phyloP scores from a whole-genome alignment of 768 basidiomycete species.

The Termitomyces sp. region DNA sequence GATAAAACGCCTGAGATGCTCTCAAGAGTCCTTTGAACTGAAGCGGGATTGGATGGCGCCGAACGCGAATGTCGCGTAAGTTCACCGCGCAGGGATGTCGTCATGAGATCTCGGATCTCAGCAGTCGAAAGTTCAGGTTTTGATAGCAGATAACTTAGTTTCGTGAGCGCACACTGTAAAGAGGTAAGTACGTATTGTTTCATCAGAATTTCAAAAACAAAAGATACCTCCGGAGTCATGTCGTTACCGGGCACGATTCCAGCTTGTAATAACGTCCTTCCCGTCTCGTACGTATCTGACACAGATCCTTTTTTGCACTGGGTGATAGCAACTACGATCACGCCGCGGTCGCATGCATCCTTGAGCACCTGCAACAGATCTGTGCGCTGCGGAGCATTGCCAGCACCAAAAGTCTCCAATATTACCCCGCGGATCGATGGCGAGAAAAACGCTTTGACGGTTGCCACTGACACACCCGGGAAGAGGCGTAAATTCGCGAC shows the following conservation, averaged over 20 bases:
- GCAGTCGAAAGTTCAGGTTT: slow-evolving; percentile 67
- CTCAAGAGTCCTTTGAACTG: slow-evolving; percentile 45
- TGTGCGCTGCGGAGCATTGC: slow-evolving; percentile 81
- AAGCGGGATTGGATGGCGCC: slow-evolving; percentile 35
- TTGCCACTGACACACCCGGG: slow-evolving; percentile 76
- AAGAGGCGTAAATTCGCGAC: slow-evolving; percentile 85
- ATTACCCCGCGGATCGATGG: slow-evolving; percentile 79
- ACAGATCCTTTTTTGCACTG: slow-evolving; percentile 89
- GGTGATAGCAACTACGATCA: slow-evolving; percentile 87
- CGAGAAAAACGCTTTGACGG: slow-evolving; percentile 69
- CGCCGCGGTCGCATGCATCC: slow-evolving; percentile 76
- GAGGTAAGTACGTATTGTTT: background rate
- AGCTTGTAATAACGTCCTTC: slow-evolving; percentile 57
- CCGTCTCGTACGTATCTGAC: slow-evolving; percentile 79
- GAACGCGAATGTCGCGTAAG: slow-evolving; percentile 54
- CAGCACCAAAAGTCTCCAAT: slow-evolving; percentile 88
- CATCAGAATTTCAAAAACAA: background rate
- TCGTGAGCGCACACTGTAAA: slow-evolving; percentile 78
- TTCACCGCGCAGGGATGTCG: slow-evolving; percentile 82
- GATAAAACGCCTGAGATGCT: slow-evolving; percentile 61
- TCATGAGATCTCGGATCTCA: slow-evolving; percentile 72
- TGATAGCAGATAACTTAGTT: slow-evolving; percentile 85
- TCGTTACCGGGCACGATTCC: slow-evolving; percentile 85
- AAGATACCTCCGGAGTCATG: slow-evolving; percentile 88
- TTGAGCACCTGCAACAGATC: slow-evolving; percentile 75